Evolutionary conservation across 1,139 yeast genomes (phyloP).

Genomic region (Pichia sp.): DNA sequence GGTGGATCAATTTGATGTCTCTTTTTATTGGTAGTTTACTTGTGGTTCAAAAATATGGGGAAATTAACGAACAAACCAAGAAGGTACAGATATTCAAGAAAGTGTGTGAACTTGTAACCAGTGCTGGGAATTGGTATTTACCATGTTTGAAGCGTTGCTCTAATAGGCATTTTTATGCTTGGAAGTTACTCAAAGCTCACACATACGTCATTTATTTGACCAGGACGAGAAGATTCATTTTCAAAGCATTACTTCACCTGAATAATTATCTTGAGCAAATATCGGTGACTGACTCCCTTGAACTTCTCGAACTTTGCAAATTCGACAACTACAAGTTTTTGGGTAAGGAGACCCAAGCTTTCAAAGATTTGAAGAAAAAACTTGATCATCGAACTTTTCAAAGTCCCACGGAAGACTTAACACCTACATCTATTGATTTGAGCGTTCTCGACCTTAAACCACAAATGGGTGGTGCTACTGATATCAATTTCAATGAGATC

Average conservation of each 20-base stretch:
- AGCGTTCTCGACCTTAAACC: neutral
- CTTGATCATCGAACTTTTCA: no score
- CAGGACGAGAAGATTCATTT: slow-evolving; percentile 15
- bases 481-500: neutral
- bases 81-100: neutral
- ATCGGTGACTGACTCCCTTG: slow-evolving; percentile 14
- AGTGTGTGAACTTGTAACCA: slow-evolving; percentile 15
- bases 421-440: neutral
- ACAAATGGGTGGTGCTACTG: neutral
- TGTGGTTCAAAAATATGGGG: slow-evolving; percentile 2
- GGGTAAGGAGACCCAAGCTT: slow-evolving; percentile 1
- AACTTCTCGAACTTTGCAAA: slow-evolving; percentile 15
- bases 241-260: slow-evolving; percentile 1
- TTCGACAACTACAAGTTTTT: slow-evolving; percentile 4
- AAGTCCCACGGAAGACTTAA: no score
- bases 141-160: slow-evolving; percentile 21
- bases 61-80: neutral
- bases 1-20: slow-evolving; percentile 16
- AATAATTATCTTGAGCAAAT: slow-evolving; percentile 15
- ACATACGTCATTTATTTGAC: slow-evolving; percentile 35
- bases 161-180: slow-evolving; percentile 45
- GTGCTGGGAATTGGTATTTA: slow-evolving; percentile 5
- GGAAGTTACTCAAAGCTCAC: slow-evolving; percentile 46
- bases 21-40: slow-evolving; percentile 28
- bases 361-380: slow-evolving; percentile 1